These are phyloP conservation scores for Cyberlindnera bimundalis DNA, from an alignment of 805 yeast species.

Conservation along the genomic window DNA sequence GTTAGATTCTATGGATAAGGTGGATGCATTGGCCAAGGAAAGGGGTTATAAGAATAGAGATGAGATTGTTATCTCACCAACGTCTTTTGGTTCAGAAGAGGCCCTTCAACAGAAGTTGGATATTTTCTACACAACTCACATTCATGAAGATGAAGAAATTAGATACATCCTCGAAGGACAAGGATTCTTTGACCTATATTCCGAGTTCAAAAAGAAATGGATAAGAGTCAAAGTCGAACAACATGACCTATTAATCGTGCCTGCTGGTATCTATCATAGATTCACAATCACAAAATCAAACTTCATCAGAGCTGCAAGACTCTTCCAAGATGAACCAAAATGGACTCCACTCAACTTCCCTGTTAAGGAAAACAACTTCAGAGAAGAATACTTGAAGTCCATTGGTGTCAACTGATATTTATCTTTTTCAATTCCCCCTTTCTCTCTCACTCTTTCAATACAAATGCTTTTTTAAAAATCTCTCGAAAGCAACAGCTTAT, in stretches of 20 bases:
- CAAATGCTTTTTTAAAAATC: no score
- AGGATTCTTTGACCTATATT: constrained; percentile 89
- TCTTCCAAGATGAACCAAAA: constrained; percentile 93
- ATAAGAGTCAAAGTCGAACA: constrained; percentile 61
- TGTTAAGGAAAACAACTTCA: constrained; percentile 43
- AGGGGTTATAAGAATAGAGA: constrained; percentile 82
- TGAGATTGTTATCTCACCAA: constrained; percentile 54
- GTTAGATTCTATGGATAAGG: constrained; percentile 46
- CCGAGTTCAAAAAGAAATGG: constrained; percentile 57
- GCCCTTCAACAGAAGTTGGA: constrained; percentile 63
- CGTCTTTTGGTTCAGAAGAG: constrained; percentile 60
- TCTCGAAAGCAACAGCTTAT: no score
- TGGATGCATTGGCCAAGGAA: constrained; percentile 62
- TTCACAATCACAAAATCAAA: constrained; percentile 69
- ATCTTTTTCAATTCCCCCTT: no score
- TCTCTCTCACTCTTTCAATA: no score
- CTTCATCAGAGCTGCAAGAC: constrained; percentile 71
- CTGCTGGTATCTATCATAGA: constrained; percentile 93
- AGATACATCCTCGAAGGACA: constrained; percentile 85
- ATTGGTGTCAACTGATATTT: constrained; percentile 14
- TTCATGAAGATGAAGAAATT: constrained; percentile 97
- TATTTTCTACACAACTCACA: constrained; percentile 76
- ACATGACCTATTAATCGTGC: constrained; percentile 68
- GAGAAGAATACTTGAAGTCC: constrained; percentile 43
- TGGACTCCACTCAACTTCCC: constrained; percentile 88